phyloP scores from a whole-genome alignment of 2,329 filamentous ascomycete genomes.

The Xylariales sp. region DNA sequence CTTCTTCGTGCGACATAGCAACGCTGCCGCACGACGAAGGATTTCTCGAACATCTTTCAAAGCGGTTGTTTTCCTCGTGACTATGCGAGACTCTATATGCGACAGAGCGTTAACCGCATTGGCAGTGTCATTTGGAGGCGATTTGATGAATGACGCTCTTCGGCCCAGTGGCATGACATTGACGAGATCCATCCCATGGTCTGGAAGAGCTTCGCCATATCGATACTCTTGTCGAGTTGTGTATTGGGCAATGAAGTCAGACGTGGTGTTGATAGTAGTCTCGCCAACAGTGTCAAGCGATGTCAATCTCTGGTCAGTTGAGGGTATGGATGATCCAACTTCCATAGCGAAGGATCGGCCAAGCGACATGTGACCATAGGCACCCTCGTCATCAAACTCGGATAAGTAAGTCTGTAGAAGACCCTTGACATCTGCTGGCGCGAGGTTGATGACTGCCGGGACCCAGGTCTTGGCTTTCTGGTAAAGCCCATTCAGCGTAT shows the following conservation, averaged over 20 bases:
- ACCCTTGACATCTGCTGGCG: slow-evolving; percentile 90
- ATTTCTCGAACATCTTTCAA: slow-evolving; percentile 74
- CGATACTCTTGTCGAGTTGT: slow-evolving; percentile 95
- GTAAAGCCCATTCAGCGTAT: slow-evolving; percentile 74
- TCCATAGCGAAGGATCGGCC: slow-evolving; percentile 93
- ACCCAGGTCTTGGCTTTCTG: slow-evolving; percentile 78
- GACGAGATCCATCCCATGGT: slow-evolving; percentile 63
- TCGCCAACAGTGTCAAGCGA: slow-evolving; percentile 74
- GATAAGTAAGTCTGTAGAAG: slow-evolving; percentile 94
- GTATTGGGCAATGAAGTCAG: slow-evolving; percentile 95
- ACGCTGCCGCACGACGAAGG: slow-evolving; percentile 75
- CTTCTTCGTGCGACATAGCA: slow-evolving; percentile 73
- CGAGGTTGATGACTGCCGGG: slow-evolving; percentile 70
- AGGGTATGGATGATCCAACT: slow-evolving; percentile 81
- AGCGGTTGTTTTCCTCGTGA: slow-evolving; percentile 64
- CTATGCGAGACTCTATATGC: slow-evolving; percentile 67
- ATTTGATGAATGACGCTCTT: slow-evolving; percentile 47
- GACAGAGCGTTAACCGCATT: slow-evolving; percentile 63
- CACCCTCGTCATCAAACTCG: slow-evolving; percentile 85
- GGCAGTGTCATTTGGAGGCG: slow-evolving; percentile 48
- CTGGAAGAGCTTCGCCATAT: slow-evolving; percentile 71
- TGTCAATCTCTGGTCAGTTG: slow-evolving; percentile 77
- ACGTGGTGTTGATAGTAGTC: slow-evolving; percentile 80
- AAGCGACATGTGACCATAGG: slow-evolving; percentile 86
- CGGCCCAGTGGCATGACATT: slow-evolving; percentile 53